These are phyloP conservation scores for Rubroboletus satanas DNA, from an alignment of 768 basidiomycete species.

Conservation along the genomic window DNA sequence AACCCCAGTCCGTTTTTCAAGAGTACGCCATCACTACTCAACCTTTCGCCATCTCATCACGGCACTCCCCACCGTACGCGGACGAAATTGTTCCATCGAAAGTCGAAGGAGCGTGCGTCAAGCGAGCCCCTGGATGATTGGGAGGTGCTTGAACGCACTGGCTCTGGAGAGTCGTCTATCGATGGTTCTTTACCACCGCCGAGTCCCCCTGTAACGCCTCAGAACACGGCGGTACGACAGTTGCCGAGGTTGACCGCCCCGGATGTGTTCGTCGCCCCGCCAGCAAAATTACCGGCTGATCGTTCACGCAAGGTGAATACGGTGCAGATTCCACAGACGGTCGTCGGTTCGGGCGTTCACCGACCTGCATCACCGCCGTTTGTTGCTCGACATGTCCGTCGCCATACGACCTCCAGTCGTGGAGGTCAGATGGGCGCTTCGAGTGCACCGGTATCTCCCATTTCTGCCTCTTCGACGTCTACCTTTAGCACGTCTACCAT, in stretches of 20 bases:
- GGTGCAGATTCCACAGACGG: slow-evolving; percentile 22
- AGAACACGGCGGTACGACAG: slow-evolving; percentile 13
- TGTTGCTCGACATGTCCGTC: slow-evolving; percentile 31
- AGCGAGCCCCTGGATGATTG: slow-evolving; percentile 33
- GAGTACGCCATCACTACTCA: slow-evolving; percentile 32
- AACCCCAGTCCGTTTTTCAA: slow-evolving; percentile 35
- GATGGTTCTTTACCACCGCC: slow-evolving; percentile 22
- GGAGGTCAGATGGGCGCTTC: slow-evolving; percentile 26
- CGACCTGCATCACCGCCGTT: slow-evolving; percentile 34
- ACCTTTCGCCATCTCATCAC: slow-evolving; percentile 31
- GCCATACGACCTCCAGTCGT: slow-evolving; percentile 32
- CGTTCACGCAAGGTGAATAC: slow-evolving; percentile 26
- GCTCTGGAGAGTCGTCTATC: slow-evolving; percentile 24
- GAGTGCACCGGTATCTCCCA: slow-evolving; percentile 33
- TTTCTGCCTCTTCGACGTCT: slow-evolving; percentile 25
- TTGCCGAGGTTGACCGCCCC: slow-evolving; percentile 6
- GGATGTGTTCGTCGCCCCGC: slow-evolving; percentile 16
- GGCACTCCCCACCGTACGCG: slow-evolving; percentile 29
- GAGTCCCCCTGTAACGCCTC: slow-evolving; percentile 22
- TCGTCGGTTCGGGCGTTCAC: slow-evolving; percentile 11
- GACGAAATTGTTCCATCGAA: slow-evolving; percentile 32
- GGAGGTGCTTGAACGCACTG: slow-evolving; percentile 31
- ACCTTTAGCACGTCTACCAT: slow-evolving; percentile 25
- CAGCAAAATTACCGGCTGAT: slow-evolving; percentile 7
- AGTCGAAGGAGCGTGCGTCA: slow-evolving; percentile 34